phyloP scores from a whole-genome alignment of 75 land plant species.

The Picea sitchensis region DNA sequence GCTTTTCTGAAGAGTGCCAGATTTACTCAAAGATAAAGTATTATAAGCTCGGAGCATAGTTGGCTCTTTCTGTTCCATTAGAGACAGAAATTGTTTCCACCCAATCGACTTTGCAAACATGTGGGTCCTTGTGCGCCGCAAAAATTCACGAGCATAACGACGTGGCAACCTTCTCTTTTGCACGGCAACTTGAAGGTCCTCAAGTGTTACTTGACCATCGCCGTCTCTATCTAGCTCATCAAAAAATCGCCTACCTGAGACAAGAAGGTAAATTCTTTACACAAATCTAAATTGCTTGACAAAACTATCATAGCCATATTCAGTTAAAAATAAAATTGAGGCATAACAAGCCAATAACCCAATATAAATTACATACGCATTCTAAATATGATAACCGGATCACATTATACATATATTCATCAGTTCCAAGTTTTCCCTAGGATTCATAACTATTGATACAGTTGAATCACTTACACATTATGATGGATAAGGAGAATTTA shows the following conservation, averaged over 20 bases:
- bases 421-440: no score
- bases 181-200: constrained; percentile 92
- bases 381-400: not conserved
- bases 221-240: constrained; percentile 93
- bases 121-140: constrained; percentile 69
- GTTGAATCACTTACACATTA: no score
- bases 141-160: constrained; percentile 77
- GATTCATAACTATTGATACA: no score
- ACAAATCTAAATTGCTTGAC: not conserved
- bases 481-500: no score
- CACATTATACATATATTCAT: not conserved
- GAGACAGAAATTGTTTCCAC: constrained; percentile 81
- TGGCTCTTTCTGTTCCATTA: constrained; percentile 96
- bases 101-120: constrained; percentile 94
- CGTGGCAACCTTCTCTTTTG: constrained; percentile 72
- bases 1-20: constrained; percentile 88
- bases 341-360: not conserved
- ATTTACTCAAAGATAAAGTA: constrained; percentile 75
- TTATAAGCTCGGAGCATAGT: constrained; percentile 89
- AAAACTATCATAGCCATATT: not conserved
- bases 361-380: not conserved
- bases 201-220: constrained; percentile 88
- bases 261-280: not conserved
- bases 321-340: not conserved
- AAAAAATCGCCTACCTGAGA: constrained; percentile 77